phyloP scores from a whole-genome alignment of 2,329 filamentous ascomycete species.

The Uncinocarpus reesii region DNA sequence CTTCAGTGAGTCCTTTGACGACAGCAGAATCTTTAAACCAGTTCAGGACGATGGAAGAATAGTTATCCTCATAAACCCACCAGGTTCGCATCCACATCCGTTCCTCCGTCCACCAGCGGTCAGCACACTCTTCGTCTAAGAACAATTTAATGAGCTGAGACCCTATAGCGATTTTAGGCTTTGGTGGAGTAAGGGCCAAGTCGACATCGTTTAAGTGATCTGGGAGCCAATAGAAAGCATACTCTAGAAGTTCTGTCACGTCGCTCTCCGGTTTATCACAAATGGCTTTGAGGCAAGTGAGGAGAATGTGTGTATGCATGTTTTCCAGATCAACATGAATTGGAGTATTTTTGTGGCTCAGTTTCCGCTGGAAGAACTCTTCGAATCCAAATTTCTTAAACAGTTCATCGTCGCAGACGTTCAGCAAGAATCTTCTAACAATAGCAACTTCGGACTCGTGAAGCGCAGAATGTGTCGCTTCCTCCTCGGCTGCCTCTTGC shows the following conservation, averaged over 20 bases:
- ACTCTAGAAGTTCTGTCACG: constrained; percentile 6
- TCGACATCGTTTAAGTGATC: constrained; percentile 18
- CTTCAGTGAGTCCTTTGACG: constrained; percentile 19
- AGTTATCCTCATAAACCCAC: constrained; percentile 20
- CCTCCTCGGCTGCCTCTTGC: constrained; percentile 4
- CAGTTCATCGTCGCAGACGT: constrained; percentile 21
- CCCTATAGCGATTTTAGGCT: constrained; percentile 19
- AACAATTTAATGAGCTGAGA: constrained; percentile 21
- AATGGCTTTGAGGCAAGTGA: constrained; percentile 13
- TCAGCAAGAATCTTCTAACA: constrained; percentile 21
- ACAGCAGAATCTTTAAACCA: constrained; percentile 25
- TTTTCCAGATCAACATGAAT: constrained; percentile 21
- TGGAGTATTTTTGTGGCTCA: constrained; percentile 17
- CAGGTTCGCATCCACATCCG: constrained; percentile 14
- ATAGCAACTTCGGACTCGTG: constrained; percentile 21
- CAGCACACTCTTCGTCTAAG: constrained; percentile 17
- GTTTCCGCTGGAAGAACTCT: constrained; percentile 21
- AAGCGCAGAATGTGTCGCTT: constrained; percentile 14
- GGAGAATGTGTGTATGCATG: constrained; percentile 12
- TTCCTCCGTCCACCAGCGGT: constrained; percentile 19
- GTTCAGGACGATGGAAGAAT: constrained; percentile 15
- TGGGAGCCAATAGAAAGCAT: constrained; percentile 10
- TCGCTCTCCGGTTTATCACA: constrained; percentile 2
- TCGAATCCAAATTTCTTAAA: constrained; percentile 24
- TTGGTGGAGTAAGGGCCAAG: constrained; percentile 19